Conservation (phyloP, 2,329 filamentous ascomycete species). For the Neophaeococcomyces mojaviensis region DNA sequence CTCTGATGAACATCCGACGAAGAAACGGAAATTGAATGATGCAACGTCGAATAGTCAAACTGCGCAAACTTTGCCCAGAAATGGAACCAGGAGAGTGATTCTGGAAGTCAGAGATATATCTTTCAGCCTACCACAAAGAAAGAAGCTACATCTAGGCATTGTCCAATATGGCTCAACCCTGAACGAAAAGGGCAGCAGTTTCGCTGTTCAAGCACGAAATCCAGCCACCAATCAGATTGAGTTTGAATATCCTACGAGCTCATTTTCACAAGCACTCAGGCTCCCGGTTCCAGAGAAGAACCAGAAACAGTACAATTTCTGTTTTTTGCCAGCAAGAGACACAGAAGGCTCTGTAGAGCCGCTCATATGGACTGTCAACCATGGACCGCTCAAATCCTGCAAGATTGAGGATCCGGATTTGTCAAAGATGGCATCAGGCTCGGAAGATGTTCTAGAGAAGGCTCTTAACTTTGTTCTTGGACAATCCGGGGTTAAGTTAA, state of each 20-base stretch:
- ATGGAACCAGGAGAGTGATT: constrained; percentile 18
- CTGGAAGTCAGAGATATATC: constrained; percentile 50
- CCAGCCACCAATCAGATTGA: constrained; percentile 46
- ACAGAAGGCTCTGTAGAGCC: constrained; percentile 47
- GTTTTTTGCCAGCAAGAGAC: constrained; percentile 48
- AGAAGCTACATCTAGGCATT: constrained; percentile 57
- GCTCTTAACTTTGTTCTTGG: constrained; percentile 45
- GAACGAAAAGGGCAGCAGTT: constrained; percentile 8
- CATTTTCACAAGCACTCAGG: constrained; percentile 49
- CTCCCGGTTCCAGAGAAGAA: constrained; percentile 59
- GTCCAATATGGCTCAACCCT: constrained; percentile 29
- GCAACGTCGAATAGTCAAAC: constrained; percentile 1
- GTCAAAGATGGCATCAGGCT: constrained; percentile 29
- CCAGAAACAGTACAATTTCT: constrained; percentile 56
- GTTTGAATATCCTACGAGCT: constrained; percentile 36
- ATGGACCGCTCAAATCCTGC: constrained; percentile 43
- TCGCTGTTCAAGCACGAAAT: constrained; percentile 42
- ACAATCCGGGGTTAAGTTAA: constrained; percentile 39
- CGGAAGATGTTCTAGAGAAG: constrained; percentile 38
- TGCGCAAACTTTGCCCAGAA: constrained; percentile 13
- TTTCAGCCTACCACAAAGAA: constrained; percentile 55
- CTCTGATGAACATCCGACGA: constrained; percentile 24
- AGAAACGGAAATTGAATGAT: constrained; percentile 21
- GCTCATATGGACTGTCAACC: constrained; percentile 54
- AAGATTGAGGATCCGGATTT: constrained; percentile 12